A percentile compares a stretch with the other conserved stretches of the same genome.
Conservation (phyloP, 371 early-diverging fungal species). For the Mucor plumbeus region DNA sequence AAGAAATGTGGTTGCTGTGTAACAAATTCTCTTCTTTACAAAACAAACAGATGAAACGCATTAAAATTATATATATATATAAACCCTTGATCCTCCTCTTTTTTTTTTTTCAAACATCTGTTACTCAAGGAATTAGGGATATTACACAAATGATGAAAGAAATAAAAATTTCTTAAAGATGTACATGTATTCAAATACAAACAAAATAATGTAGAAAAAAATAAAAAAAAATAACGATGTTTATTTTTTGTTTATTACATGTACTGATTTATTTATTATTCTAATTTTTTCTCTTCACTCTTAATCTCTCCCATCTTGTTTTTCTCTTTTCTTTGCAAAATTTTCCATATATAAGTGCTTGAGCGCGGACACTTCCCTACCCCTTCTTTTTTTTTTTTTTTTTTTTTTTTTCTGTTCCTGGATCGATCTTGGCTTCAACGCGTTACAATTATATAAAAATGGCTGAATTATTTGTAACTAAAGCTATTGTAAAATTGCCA, state of each 20-base stretch:
- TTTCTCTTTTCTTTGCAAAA: neutral
- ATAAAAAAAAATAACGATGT: neutral
- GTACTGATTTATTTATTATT: slow-evolving; percentile 17
- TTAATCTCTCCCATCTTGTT: neutral
- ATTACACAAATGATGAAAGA: neutral
- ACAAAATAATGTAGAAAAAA: slow-evolving; percentile 1
- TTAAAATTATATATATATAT: neutral
- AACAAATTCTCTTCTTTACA: neutral
- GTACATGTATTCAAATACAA: neutral
- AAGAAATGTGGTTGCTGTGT: slow-evolving; percentile 1
- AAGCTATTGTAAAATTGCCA: slow-evolving; percentile 29
- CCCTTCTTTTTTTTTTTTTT: slow-evolving; percentile 14
- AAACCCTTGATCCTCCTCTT: neutral
- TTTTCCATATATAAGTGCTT: neutral
- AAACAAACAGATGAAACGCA: slow-evolving; percentile 8
- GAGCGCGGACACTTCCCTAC: slow-evolving; percentile 4
- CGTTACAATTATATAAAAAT: slow-evolving; percentile 3
- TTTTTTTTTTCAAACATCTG: neutral
- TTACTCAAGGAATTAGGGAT: neutral
- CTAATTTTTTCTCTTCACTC: neutral
- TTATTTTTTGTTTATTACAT: slow-evolving; percentile 11
- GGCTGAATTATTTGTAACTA: slow-evolving; percentile 20
- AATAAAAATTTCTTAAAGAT: neutral
- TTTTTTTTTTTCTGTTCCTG: slow-evolving; percentile 6
- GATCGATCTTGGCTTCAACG: neutral